A percentile compares a stretch with the other conserved stretches of the same genome.
Evolutionary conservation across 176 grass and related monocot species (phyloP).

Genomic region (Musa schizocarpa): DNA sequence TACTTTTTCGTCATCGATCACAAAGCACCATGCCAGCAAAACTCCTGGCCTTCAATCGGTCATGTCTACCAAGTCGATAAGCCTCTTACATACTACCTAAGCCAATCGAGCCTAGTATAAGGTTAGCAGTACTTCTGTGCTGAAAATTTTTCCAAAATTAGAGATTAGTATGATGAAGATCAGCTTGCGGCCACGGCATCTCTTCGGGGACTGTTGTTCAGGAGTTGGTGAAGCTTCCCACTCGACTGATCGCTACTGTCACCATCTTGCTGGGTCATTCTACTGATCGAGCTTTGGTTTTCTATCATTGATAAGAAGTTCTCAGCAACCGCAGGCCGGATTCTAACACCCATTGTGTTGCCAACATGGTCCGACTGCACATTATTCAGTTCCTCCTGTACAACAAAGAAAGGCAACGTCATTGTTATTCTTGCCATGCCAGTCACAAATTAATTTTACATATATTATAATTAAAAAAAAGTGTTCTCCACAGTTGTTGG

Average conservation of each 20-base stretch:
- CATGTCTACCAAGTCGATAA: neutral
- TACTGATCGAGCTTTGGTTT: conserved; percentile 7
- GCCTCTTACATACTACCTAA: neutral
- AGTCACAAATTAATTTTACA: neutral
- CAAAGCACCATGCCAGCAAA: neutral
- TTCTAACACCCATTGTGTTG: conserved; percentile 5
- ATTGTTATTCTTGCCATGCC: neutral
- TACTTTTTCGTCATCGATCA: neutral
- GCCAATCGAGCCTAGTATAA: conserved; percentile 3
- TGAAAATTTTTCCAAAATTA: conserved; percentile 9
- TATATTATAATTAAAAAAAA: too few relatives aligned
- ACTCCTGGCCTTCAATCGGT: conserved; percentile 1
- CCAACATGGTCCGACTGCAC: neutral
- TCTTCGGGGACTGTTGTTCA: conserved; percentile 8
- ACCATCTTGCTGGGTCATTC: conserved; percentile 1
- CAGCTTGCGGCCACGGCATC: conserved; percentile 23
- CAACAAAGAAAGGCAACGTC: neutral
- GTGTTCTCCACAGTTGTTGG: too few relatives aligned
- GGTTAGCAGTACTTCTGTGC: conserved; percentile 5
- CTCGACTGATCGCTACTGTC: neutral
- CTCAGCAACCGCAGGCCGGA: conserved; percentile 13
- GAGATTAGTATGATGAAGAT: conserved; percentile 3
- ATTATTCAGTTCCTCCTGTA: conserved; percentile 17
- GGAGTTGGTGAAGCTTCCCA: conserved; percentile 20
- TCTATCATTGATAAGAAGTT: conserved; percentile 26